These are phyloP conservation scores for Endocarpon pusillum DNA, from an alignment of 495 filamentous ascomycete species.

Conservation along the genomic window DNA sequence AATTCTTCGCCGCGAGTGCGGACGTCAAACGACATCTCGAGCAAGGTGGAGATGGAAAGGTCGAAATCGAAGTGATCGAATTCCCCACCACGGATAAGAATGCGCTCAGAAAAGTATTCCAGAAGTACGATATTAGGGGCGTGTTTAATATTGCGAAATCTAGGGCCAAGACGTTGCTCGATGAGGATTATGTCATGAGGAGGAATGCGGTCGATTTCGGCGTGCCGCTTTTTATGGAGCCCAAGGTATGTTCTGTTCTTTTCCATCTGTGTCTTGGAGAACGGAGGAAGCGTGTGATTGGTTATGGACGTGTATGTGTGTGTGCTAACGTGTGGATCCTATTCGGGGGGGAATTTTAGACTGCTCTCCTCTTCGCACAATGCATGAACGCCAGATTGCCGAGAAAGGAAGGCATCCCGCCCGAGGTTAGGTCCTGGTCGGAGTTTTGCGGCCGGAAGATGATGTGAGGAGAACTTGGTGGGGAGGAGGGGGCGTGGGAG, in stretches of 20 bases:
- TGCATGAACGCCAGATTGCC: constrained; percentile 95
- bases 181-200: constrained; percentile 97
- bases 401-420: constrained; percentile 60
- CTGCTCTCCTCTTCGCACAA: constrained; percentile 82
- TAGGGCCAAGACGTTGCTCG: constrained; percentile 65
- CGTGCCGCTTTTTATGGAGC: constrained; percentile 96
- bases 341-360: constrained; percentile 51
- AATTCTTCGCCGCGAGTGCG: constrained; percentile 69
- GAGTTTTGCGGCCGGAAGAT: constrained; percentile 86
- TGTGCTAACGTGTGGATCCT: constrained; percentile 12
- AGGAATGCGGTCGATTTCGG: constrained; percentile 97
- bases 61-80: constrained; percentile 77
- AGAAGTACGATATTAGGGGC: constrained; percentile 90
- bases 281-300: no score
- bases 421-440: constrained; percentile 84
- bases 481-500: no score
- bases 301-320: neutral
- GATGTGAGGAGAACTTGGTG: constrained; percentile 39
- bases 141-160: constrained; percentile 87
- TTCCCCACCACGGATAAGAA: constrained; percentile 96
- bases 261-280: no score
- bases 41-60: constrained; percentile 24
- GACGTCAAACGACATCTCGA: constrained; percentile 75
- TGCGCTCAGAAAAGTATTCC: constrained; percentile 83
- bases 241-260: constrained; percentile 59